Evolutionary conservation across 768 basidiomycete genomes (phyloP), one percentile per base, ranked within the genome.

Genomic region (Agaricus subrufescens): DNA sequence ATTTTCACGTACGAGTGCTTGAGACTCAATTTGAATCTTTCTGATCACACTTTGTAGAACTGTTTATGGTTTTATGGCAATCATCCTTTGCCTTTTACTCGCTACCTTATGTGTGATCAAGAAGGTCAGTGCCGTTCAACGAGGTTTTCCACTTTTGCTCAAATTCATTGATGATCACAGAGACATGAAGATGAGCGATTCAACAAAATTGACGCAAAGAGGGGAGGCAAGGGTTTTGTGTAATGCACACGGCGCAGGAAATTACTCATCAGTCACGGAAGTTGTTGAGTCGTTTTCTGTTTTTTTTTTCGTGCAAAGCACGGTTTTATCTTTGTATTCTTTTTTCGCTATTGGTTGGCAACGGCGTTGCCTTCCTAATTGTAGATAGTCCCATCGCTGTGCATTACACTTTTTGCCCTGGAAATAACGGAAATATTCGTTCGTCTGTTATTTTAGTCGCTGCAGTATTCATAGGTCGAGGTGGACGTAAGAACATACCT

Each of bases 21-120:
- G 25, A 23, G 3, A 25, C 48, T 37, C 23, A 47, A n/a, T 53
- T 25, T 38, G 47, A 43, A 48, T 27, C 45, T 47, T 25, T 10
- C 54, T 49, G 56, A 44, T 45, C 29, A 44, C 38, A 1, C n/a
- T 54, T 61, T 63, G 25, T 55, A 84, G 83, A 48, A 80, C 81
- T 56, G 74, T 87, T 31, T 94, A 93, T 69, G 92, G 91, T 40
- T 94, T 83, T 70, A 91, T 91, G 82, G 85, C 87, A 7, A 79
- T 94, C 61, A 76, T 94, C 52, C 71, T 89, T 40, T 78, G 80
- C 57, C 75, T 95, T 59, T 81, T 94, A 66, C 74, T 96, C 47
- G 84, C 90, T 6, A 87, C 91, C 25, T 77, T 90, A 54, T 96
- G 92, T 71, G 81, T 95, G 43, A 92, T 97, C 65, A 91, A 89